Evolutionary conservation across 2,329 filamentous ascomycete genomes (phyloP).

Genomic region (Pseudogymnoascus sp.): DNA sequence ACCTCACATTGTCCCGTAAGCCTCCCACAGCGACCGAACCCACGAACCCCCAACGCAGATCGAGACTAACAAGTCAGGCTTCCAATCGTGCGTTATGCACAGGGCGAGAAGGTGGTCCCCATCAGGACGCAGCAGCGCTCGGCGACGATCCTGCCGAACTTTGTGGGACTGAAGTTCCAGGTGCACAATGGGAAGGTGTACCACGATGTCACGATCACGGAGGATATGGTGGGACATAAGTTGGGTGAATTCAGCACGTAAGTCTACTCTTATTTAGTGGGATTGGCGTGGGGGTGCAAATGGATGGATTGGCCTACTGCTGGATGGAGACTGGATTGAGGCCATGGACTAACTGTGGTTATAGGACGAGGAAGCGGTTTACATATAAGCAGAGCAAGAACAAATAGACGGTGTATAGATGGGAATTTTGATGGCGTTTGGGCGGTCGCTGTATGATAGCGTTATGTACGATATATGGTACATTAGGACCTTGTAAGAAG

Average conservation of each 20-base stretch:
- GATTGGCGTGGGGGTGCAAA: background rate
- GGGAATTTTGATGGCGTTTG: slow-evolving; percentile 8
- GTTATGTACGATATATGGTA: slow-evolving; percentile 9
- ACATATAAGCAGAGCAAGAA: slow-evolving; percentile 65
- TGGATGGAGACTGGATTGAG: background rate
- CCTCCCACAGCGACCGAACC: slow-evolving; percentile 5
- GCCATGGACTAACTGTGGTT: slow-evolving; percentile 11
- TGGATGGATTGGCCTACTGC: background rate
- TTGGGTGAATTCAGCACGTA: slow-evolving; percentile 66
- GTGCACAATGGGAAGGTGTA: slow-evolving; percentile 68
- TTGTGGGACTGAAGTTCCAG: slow-evolving; percentile 62
- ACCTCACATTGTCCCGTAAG: slow-evolving; percentile 65
- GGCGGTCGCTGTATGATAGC: slow-evolving; percentile 10
- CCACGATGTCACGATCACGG: slow-evolving; percentile 59
- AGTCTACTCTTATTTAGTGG: slow-evolving; percentile 27
- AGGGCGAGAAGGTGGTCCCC: slow-evolving; percentile 48
- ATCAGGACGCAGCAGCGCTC: slow-evolving; percentile 63
- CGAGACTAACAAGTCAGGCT: slow-evolving; percentile 36
- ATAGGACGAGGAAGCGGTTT: slow-evolving; percentile 59
- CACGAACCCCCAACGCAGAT: slow-evolving; percentile 24
- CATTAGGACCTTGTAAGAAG: slow-evolving; percentile 4
- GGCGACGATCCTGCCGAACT: slow-evolving; percentile 65
- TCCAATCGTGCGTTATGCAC: slow-evolving; percentile 40
- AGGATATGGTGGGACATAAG: slow-evolving; percentile 72
- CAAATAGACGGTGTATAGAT: slow-evolving; percentile 29